phyloP scores from a whole-genome alignment of 176 grass and related monocot genomes.

The Triticum turgidum region DNA sequence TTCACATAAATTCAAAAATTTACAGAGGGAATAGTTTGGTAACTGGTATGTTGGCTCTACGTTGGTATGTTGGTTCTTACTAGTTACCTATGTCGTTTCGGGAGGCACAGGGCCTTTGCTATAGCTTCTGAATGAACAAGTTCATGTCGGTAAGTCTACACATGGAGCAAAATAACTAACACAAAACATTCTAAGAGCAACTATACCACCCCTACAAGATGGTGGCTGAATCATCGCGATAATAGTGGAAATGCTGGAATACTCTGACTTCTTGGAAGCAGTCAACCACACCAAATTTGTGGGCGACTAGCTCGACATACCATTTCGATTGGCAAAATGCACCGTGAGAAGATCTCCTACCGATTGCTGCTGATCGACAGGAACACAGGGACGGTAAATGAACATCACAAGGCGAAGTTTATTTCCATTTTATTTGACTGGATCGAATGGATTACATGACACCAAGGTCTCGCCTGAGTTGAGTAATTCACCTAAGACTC shows the following conservation, averaged over 20 bases:
- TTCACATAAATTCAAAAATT: too few species aligned
- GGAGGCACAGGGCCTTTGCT: too few species aligned
- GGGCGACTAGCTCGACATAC: not conserved
- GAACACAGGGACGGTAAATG: not conserved
- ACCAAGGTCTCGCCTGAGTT: not conserved
- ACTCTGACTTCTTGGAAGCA: not conserved
- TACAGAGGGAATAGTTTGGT: too few species aligned
- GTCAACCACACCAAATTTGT: not conserved
- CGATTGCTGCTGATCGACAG: not conserved
- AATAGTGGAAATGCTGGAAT: not conserved
- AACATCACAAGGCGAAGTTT: not conserved
- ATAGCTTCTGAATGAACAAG: too few species aligned
- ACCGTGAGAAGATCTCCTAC: not conserved
- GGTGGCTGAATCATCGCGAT: not conserved
- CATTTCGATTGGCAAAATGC: not conserved
- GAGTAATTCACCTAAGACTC: not conserved
- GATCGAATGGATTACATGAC: constrained; percentile 19
- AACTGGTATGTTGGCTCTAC: too few species aligned
- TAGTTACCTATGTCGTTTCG: too few species aligned
- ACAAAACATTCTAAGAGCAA: too few species aligned
- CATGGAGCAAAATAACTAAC: too few species aligned
- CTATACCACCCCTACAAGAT: not conserved
- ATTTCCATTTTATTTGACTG: constrained; percentile 14
- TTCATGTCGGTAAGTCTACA: too few species aligned
- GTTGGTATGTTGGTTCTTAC: too few species aligned